Conservation (phyloP, 306 rosid species). For the Acacia crassicarpa region DNA sequence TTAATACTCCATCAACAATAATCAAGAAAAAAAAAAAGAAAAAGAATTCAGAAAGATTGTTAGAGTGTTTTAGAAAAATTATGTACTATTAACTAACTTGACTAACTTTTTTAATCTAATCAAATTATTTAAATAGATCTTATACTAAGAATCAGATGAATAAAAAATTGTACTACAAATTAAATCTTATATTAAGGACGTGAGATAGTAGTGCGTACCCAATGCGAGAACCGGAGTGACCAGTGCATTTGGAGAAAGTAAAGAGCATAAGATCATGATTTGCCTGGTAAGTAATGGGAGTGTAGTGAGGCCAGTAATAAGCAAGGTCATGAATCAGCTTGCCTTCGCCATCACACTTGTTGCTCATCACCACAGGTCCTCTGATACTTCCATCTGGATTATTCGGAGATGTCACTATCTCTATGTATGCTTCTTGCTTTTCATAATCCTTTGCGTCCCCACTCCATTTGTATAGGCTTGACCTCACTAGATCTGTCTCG, state of each 20-base stretch:
- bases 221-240: constrained; percentile 89
- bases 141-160: too few relatives aligned
- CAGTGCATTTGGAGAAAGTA: constrained; percentile 84
- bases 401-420: constrained; percentile 86
- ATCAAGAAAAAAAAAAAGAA: too few relatives aligned
- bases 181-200: too few relatives aligned
- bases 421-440: constrained; percentile 68
- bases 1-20: too few relatives aligned
- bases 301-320: constrained; percentile 95
- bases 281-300: constrained; percentile 48
- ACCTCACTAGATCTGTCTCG: constrained; percentile 5
- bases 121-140: too few relatives aligned
- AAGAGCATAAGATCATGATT: constrained; percentile 72
- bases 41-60: too few relatives aligned
- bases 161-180: too few relatives aligned
- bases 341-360: constrained; percentile 36
- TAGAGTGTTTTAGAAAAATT: too few relatives aligned
- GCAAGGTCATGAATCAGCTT: constrained; percentile 74
- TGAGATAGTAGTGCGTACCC: constrained; percentile 41
- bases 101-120: too few relatives aligned
- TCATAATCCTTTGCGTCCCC: constrained; percentile 66
- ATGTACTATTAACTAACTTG: too few relatives aligned
- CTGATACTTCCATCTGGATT: constrained; percentile 86
- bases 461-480: constrained; percentile 83
- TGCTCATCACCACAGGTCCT: constrained; percentile 67